phyloP scores from a whole-genome alignment of 2,329 filamentous ascomycete species.

The Juglanconis oblonga region DNA sequence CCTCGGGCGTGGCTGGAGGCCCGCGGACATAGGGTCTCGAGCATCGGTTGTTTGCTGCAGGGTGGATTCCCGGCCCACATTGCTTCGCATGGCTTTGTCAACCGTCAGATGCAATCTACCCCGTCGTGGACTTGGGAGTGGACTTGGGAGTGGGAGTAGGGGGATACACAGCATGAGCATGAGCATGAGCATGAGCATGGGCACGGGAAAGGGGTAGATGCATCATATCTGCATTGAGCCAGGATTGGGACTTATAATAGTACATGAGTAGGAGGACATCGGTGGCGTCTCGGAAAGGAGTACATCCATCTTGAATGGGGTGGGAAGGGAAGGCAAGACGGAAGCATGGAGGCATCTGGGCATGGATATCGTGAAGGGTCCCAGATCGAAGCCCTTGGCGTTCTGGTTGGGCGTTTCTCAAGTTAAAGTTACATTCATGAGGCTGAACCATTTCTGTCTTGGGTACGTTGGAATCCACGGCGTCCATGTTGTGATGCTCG shows the following conservation, averaged over 20 bases:
- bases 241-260: background rate
- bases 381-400: background rate
- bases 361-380: background rate
- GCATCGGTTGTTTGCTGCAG: conserved; percentile 12
- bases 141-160: background rate
- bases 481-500: background rate
- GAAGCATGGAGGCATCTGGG: background rate
- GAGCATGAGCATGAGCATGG: conserved; percentile 15
- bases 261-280: background rate
- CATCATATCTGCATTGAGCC: conserved; percentile 10
- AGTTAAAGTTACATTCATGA: background rate
- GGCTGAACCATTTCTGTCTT: background rate
- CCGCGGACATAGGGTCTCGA: background rate
- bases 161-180: conserved; percentile 16
- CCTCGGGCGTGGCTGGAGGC: background rate
- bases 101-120: conserved; percentile 1
- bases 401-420: background rate
- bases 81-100: conserved; percentile 8
- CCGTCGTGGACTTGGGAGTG: background rate
- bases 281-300: conserved; percentile 9
- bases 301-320: conserved; percentile 5
- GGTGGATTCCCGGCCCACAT: background rate
- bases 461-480: background rate
- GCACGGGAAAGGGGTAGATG: conserved; percentile 7
- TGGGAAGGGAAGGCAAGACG: conserved; percentile 10